Percentiles rank a stretch among this genome's conserved stretches.
phyloP scores from a whole-genome alignment of 129 eudicot genomes.

The Helichrysum umbraculigerum region DNA sequence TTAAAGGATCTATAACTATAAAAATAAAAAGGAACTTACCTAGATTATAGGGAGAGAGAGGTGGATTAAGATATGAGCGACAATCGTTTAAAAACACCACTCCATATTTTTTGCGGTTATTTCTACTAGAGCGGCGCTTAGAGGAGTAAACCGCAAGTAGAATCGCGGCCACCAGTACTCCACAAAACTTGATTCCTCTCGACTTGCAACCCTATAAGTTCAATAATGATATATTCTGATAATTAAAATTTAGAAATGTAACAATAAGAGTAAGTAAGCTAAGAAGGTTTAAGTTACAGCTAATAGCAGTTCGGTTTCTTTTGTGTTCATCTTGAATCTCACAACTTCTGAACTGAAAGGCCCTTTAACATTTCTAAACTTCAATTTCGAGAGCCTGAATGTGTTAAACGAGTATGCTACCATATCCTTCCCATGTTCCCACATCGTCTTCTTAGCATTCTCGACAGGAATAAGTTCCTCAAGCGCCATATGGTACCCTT shows the following conservation, averaged over 20 bases:
- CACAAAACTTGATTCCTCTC: constrained; percentile 61
- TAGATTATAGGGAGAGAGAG: constrained; percentile 40
- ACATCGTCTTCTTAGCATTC: constrained; percentile 45
- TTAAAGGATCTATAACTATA: not conserved
- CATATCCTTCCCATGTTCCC: constrained; percentile 65
- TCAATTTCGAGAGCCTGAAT: constrained; percentile 45
- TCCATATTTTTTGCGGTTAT: constrained; percentile 47
- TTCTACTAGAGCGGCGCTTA: constrained; percentile 12
- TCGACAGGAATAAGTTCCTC: constrained; percentile 50
- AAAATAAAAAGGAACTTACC: constrained; percentile 26
- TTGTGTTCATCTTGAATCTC: constrained; percentile 41
- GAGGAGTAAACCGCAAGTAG: constrained; percentile 48
- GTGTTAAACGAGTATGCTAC: constrained; percentile 45
- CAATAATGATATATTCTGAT: not conserved
- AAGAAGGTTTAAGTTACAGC: constrained; percentile 35
- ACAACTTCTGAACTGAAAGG: constrained; percentile 46
- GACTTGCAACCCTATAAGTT: constrained; percentile 46
- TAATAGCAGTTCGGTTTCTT: constrained; percentile 37
- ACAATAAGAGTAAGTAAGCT: not conserved
- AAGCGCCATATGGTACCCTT: constrained; percentile 45
- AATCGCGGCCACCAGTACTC: constrained; percentile 45
- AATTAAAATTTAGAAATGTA: not conserved
- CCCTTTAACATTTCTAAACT: constrained; percentile 41
- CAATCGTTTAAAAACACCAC: constrained; percentile 50
- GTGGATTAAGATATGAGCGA: constrained; percentile 48